phyloP scores from a whole-genome alignment of 176 grass and related monocot genomes.

The Saccharum spontaneum region DNA sequence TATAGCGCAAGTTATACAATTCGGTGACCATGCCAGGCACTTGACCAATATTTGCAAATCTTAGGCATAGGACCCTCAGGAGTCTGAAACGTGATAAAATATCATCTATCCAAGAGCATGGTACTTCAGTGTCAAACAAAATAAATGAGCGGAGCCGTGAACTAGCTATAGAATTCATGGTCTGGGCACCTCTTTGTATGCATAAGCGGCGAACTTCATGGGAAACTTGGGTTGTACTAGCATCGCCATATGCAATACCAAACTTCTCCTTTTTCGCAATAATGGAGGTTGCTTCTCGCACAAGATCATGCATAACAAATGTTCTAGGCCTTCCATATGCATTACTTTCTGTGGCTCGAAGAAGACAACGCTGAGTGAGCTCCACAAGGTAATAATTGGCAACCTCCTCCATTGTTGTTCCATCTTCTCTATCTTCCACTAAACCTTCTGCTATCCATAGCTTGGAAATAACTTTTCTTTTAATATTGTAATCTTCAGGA shows the following conservation, averaged over 20 bases:
- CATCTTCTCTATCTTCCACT: conserved; percentile 37
- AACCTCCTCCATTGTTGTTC: conserved; percentile 40
- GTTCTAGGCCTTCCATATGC: neutral
- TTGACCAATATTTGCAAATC: conserved; percentile 30
- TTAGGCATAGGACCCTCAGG: conserved; percentile 28
- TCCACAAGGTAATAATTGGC: conserved; percentile 27
- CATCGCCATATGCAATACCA: neutral
- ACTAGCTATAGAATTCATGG: neutral
- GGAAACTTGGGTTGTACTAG: neutral
- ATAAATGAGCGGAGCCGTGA: conserved; percentile 31
- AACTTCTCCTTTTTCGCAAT: conserved; percentile 30
- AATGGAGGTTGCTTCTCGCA: neutral
- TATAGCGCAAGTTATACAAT: conserved; percentile 38
- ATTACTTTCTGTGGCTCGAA: conserved; percentile 26
- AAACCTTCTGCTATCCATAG: conserved; percentile 40
- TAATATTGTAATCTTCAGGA: conserved; percentile 33
- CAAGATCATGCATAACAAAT: conserved; percentile 43
- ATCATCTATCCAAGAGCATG: conserved; percentile 32
- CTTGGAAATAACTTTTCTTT: conserved; percentile 16
- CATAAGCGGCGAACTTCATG: neutral
- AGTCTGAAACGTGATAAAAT: conserved; percentile 39
- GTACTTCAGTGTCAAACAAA: conserved; percentile 22
- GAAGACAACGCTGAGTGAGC: conserved; percentile 24
- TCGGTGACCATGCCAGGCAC: conserved; percentile 29
- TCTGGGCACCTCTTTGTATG: conserved; percentile 3